Conservation (phyloP, 805 yeast genomes). For the Maudiozyma pseudohumilis region DNA sequence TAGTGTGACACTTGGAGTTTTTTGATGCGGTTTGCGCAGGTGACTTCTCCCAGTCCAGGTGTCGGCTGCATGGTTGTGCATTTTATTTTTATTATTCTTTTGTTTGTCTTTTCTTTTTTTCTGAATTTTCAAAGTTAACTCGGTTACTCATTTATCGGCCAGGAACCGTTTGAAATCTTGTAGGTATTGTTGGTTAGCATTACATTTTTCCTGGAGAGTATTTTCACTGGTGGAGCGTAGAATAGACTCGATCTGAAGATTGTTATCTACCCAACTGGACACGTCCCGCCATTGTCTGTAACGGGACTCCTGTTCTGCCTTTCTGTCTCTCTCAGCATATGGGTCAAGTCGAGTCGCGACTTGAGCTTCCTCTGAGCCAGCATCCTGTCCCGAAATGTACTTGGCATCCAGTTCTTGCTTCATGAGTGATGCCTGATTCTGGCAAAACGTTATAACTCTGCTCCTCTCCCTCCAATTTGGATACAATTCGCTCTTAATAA, state of each 20-base stretch:
- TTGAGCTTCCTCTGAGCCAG: conserved; percentile 12
- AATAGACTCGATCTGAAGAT: conserved; percentile 34
- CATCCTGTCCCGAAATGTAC: conserved; percentile 8
- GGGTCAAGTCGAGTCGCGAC: conserved; percentile 38
- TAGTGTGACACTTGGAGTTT: too few species aligned
- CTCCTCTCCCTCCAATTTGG: conserved; percentile 40
- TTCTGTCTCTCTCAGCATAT: conserved; percentile 36
- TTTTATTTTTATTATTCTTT: too few species aligned
- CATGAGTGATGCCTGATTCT: conserved; percentile 24
- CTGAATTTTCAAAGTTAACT: conserved; percentile 3
- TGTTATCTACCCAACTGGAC: conserved; percentile 32
- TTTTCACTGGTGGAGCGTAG: conserved; percentile 30
- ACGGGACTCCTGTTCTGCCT: conserved; percentile 24
- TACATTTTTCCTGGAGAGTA: conserved; percentile 31
- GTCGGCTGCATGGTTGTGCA: too few species aligned
- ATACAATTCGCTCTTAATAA: conserved; percentile 31
- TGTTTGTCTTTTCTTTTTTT: conserved; percentile 1
- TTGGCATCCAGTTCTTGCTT: conserved; percentile 25
- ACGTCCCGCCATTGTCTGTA: conserved; percentile 25
- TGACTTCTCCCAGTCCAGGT: too few species aligned
- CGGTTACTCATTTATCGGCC: too few species aligned
- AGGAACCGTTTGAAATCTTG: conserved; percentile 19
- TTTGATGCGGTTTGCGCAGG: too few species aligned
- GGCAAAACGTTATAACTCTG: conserved; percentile 35
- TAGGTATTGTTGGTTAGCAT: conserved; percentile 21